Conservation (phyloP, 441 rosid genomes). For the Euphorbia celastroides region DNA sequence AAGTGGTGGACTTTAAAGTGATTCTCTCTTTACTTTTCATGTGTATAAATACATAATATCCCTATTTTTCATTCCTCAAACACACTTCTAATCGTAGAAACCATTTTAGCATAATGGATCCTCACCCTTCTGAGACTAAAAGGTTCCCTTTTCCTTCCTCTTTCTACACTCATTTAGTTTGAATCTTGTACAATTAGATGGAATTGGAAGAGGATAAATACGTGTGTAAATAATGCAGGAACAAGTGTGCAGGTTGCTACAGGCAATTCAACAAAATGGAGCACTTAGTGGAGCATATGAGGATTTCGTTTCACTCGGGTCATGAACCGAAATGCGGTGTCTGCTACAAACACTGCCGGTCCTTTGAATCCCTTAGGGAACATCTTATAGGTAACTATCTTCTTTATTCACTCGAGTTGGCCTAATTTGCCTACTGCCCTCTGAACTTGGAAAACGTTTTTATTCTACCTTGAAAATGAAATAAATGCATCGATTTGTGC, state of each 20-base stretch:
- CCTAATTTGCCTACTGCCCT: too few relatives aligned
- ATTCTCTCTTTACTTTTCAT: background rate
- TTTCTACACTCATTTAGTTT: background rate
- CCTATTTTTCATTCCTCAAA: constrained; percentile 1
- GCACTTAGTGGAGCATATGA: constrained; percentile 91
- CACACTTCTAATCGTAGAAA: background rate
- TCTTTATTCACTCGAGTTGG: background rate
- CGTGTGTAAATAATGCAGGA: constrained; percentile 33
- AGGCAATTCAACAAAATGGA: constrained; percentile 84
- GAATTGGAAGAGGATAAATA: background rate
- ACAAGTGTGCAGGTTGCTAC: constrained; percentile 89
- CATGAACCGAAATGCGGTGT: constrained; percentile 81
- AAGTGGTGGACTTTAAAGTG: background rate
- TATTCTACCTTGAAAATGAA: too few relatives aligned
- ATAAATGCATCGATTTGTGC: too few relatives aligned
- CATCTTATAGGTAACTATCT: constrained; percentile 66
- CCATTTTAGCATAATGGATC: constrained; percentile 23
- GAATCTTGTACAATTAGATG: too few relatives aligned
- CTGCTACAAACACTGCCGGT: constrained; percentile 82
- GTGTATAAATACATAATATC: background rate
- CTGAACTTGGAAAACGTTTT: too few relatives aligned
- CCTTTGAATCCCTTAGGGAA: constrained; percentile 85
- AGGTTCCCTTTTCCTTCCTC: constrained; percentile 24
- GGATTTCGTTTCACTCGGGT: constrained; percentile 61
- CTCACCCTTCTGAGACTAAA: constrained; percentile 28